phyloP scores from a whole-genome alignment of 2,329 filamentous ascomycete species.

The Phaeosphaeriaceae sp. region DNA sequence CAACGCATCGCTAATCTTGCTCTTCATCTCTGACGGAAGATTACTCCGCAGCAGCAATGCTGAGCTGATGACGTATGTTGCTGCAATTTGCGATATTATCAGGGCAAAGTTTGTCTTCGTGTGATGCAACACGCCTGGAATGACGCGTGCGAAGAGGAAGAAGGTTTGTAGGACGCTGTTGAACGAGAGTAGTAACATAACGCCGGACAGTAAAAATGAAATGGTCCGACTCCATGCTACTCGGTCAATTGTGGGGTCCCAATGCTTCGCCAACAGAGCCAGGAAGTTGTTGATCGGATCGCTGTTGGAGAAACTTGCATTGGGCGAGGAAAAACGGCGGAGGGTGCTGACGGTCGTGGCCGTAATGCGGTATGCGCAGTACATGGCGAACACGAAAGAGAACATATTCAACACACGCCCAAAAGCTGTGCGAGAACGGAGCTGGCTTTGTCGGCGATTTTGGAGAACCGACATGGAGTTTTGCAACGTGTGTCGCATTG shows the following conservation, averaged over 20 bases:
- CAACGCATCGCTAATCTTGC: constrained; percentile 78
- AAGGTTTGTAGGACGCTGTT: constrained; percentile 87
- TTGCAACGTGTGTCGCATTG: constrained; percentile 77
- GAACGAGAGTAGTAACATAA: constrained; percentile 83
- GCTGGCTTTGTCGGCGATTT: constrained; percentile 68
- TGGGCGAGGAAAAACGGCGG: constrained; percentile 64
- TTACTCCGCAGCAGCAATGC: constrained; percentile 80
- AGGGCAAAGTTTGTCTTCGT: constrained; percentile 81
- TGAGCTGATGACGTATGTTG: constrained; percentile 84
- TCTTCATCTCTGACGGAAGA: constrained; percentile 77
- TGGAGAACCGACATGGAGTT: constrained; percentile 71
- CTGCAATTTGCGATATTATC: constrained; percentile 79
- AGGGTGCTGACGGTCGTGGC: constrained; percentile 75
- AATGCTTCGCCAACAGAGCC: constrained; percentile 80
- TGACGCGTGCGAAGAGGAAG: constrained; percentile 78
- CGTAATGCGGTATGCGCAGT: constrained; percentile 84
- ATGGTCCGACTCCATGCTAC: constrained; percentile 85
- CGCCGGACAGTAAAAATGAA: constrained; percentile 81
- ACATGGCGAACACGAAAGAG: constrained; percentile 76
- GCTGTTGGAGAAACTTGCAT: constrained; percentile 68
- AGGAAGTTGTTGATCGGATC: constrained; percentile 88
- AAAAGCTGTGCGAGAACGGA: constrained; percentile 70
- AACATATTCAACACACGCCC: constrained; percentile 71
- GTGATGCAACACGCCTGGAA: constrained; percentile 74
- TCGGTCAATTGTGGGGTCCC: constrained; percentile 83